Evolutionary conservation across 495 filamentous ascomycete species (phyloP).

Genomic region (Podospora tetraspora): DNA sequence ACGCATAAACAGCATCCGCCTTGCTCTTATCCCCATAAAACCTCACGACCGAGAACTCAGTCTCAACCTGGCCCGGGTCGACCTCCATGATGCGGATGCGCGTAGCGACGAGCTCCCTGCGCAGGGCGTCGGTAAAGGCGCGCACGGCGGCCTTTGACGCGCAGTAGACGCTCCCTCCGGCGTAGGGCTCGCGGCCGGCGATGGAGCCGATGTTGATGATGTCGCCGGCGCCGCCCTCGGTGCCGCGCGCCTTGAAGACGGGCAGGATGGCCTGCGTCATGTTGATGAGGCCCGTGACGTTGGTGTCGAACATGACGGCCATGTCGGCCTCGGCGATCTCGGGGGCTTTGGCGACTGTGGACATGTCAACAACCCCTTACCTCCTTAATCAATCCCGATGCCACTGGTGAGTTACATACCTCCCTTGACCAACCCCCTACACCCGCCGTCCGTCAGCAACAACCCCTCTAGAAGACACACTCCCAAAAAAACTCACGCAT

Average conservation of each 20-base stretch:
- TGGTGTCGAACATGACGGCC: slow-evolving; percentile 81
- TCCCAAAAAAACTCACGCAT: slow-evolving; percentile 64
- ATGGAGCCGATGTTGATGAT: slow-evolving; percentile 98
- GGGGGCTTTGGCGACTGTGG: slow-evolving; percentile 68
- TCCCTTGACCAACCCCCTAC: slow-evolving; percentile 32
- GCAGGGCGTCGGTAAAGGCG: slow-evolving; percentile 80
- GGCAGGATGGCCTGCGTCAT: slow-evolving; percentile 92
- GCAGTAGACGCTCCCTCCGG: slow-evolving; percentile 92
- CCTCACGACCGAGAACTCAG: slow-evolving; percentile 90
- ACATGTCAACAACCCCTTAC: neutral
- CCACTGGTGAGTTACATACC: slow-evolving; percentile 11
- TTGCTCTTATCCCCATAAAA: slow-evolving; percentile 90
- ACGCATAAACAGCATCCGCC: slow-evolving; percentile 95
- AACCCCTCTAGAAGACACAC: neutral
- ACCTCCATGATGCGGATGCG: slow-evolving; percentile 87
- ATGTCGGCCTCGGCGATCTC: slow-evolving; percentile 80
- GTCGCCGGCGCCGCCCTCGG: slow-evolving; percentile 76
- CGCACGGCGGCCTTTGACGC: slow-evolving; percentile 91
- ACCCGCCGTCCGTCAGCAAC: slow-evolving; percentile 5
- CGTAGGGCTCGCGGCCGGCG: slow-evolving; percentile 85
- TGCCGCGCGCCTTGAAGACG: slow-evolving; percentile 68
- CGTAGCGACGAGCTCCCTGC: slow-evolving; percentile 83
- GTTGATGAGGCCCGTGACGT: slow-evolving; percentile 90
- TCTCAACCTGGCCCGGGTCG: slow-evolving; percentile 96
- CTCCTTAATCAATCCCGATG: neutral